A percentile compares a stretch with the other conserved stretches of the same genome.
These are phyloP conservation scores for Panicum virgatum DNA, from an alignment of 202 grass and related monocot genomes.

Conservation along the genomic window DNA sequence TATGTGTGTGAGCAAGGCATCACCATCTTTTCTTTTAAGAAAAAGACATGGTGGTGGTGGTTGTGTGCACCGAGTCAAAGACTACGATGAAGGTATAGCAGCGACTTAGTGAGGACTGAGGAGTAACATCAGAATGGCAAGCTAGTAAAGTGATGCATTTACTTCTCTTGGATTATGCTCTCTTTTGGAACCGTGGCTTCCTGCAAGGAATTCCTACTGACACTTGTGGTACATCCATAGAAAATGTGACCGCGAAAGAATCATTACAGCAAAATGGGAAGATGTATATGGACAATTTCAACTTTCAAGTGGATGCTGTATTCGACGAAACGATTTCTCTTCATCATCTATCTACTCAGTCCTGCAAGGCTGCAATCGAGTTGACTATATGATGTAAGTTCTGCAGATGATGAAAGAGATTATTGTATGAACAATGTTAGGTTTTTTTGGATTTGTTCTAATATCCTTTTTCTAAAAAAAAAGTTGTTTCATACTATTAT, in stretches of 20 bases:
- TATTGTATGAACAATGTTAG: neutral
- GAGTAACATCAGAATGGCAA: constrained; percentile 16
- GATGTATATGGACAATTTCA: neutral
- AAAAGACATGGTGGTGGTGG: too few species aligned
- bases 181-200: too few species aligned
- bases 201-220: too few species aligned
- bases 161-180: constrained; percentile 1
- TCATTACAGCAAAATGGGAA: neutral
- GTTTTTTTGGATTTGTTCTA: neutral
- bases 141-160: neutral
- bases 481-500: too few species aligned
- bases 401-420: too few species aligned
- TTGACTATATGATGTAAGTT: neutral
- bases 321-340: neutral
- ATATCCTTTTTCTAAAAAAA: neutral
- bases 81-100: neutral
- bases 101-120: neutral
- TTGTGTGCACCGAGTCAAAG: too few species aligned
- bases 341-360: neutral
- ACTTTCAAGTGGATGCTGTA: neutral
- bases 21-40: neutral
- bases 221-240: neutral
- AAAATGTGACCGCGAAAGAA: neutral
- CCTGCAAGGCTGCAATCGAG: too few species aligned
- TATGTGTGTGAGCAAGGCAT: neutral